Conservation (phyloP, 441 rosid genomes). For the Capsella rubella region DNA sequence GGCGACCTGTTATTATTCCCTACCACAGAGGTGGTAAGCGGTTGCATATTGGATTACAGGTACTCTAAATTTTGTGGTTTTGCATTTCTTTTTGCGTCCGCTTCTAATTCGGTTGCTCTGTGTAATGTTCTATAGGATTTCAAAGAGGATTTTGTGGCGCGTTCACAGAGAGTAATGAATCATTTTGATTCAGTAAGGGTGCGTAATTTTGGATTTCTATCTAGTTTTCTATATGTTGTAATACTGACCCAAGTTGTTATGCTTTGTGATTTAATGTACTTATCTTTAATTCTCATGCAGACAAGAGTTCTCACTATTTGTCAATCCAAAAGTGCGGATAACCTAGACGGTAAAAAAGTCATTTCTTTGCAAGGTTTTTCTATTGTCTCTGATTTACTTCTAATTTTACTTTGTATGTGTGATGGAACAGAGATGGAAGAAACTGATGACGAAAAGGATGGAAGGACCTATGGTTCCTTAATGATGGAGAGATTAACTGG, state of each 20-base stretch:
- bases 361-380: constrained; percentile 15
- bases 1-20: constrained; percentile 89
- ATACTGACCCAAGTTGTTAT: constrained; percentile 23
- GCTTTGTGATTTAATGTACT: constrained; percentile 20
- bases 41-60: constrained; percentile 95
- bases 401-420: constrained; percentile 1
- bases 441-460: constrained; percentile 56
- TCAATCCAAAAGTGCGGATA: constrained; percentile 68
- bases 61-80: constrained; percentile 35
- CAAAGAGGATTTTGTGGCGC: constrained; percentile 78
- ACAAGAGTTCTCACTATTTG: constrained; percentile 80
- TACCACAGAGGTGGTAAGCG: constrained; percentile 98
- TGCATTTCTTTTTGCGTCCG: not conserved
- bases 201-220: constrained; percentile 30
- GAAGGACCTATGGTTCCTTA: constrained; percentile 72
- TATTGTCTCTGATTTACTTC: constrained; percentile 9
- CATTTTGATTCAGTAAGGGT: constrained; percentile 69
- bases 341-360: constrained; percentile 60
- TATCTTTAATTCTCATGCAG: constrained; percentile 50
- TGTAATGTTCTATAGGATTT: constrained; percentile 63
- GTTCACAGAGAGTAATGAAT: constrained; percentile 72
- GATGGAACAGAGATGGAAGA: constrained; percentile 58
- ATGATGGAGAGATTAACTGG: constrained; percentile 90
- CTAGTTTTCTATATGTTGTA: constrained; percentile 12
- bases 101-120: constrained; percentile 3